A percentile compares a stretch with the other conserved stretches of the same genome.
phyloP scores from a whole-genome alignment of 805 yeast genomes.

The Candida ponderosae region DNA sequence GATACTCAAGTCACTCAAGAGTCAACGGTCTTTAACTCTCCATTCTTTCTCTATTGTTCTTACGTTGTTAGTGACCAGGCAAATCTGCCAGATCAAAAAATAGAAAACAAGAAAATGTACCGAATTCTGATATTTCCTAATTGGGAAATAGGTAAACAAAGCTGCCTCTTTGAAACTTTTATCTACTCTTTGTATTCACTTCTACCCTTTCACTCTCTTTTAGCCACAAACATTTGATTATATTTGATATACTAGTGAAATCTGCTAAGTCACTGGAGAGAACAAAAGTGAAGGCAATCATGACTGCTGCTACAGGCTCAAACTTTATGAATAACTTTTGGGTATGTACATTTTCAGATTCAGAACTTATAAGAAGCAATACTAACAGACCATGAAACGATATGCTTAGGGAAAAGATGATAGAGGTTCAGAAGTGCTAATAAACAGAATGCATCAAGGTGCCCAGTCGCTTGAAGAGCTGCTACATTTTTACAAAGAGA shows the following conservation, averaged over 20 bases:
- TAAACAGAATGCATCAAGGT: slow-evolving; percentile 51
- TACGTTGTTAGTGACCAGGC: no score
- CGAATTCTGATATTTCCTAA: slow-evolving; percentile 12
- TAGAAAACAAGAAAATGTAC: no score
- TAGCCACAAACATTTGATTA: no score
- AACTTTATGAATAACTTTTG: slow-evolving; percentile 41
- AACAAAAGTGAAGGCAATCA: background rate
- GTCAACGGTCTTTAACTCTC: no score
- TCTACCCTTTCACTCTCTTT: background rate
- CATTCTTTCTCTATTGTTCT: no score
- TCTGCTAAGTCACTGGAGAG: no score
- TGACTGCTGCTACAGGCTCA: slow-evolving; percentile 8
- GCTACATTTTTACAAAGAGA: slow-evolving; percentile 41
- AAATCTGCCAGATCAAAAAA: no score
- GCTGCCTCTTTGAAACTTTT: background rate
- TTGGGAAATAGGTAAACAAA: slow-evolving; percentile 16
- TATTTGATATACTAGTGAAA: no score
- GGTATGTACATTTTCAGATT: slow-evolving; percentile 22
- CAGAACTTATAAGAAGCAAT: slow-evolving; percentile 19
- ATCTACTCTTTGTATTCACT: background rate
- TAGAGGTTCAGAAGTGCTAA: slow-evolving; percentile 47
- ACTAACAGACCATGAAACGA: slow-evolving; percentile 11
- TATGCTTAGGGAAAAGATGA: slow-evolving; percentile 48
- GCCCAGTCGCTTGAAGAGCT: slow-evolving; percentile 49
- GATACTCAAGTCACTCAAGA: no score